These are phyloP conservation scores for Sporothrix variecibatus DNA, from an alignment of 2,329 filamentous ascomycete species.

Conservation along the genomic window DNA sequence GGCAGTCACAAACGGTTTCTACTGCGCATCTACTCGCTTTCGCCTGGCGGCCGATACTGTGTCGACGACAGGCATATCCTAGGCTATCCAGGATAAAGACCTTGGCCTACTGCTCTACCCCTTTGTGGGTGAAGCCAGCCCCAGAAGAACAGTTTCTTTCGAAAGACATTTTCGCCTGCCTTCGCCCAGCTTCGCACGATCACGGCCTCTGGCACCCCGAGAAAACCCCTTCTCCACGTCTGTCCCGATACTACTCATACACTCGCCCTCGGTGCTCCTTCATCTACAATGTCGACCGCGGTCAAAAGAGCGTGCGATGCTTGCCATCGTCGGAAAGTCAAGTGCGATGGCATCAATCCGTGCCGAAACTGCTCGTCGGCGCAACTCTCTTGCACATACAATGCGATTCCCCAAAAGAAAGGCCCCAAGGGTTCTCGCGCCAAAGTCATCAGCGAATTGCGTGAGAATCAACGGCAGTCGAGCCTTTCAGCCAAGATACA, in stretches of 20 bases:
- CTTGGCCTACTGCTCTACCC: neutral
- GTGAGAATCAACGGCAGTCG: slow-evolving; percentile 67
- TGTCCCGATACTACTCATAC: neutral
- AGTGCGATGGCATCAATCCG: slow-evolving; percentile 70
- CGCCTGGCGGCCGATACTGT: neutral
- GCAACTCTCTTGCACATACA: slow-evolving; percentile 70
- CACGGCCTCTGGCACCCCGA: neutral
- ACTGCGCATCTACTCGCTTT: neutral
- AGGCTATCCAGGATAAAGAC: neutral
- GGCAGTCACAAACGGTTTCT: neutral
- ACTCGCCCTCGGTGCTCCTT: too few species aligned
- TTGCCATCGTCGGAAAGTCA: slow-evolving; percentile 74
- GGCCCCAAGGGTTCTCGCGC: slow-evolving; percentile 73
- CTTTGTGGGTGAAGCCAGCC: neutral
- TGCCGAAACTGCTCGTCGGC: slow-evolving; percentile 71
- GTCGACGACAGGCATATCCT: neutral
- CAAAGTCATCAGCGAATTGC: slow-evolving; percentile 73
- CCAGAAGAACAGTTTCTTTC: neutral
- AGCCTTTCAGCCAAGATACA: slow-evolving; percentile 64
- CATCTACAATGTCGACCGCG: slow-evolving; percentile 48
- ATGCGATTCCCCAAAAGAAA: slow-evolving; percentile 74
- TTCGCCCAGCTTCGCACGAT: neutral
- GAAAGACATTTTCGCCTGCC: neutral
- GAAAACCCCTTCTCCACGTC: neutral
- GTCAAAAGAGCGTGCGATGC: slow-evolving; percentile 69